Conservation (phyloP, 164 flowering plant genomes). For the Litsea cubeba region DNA sequence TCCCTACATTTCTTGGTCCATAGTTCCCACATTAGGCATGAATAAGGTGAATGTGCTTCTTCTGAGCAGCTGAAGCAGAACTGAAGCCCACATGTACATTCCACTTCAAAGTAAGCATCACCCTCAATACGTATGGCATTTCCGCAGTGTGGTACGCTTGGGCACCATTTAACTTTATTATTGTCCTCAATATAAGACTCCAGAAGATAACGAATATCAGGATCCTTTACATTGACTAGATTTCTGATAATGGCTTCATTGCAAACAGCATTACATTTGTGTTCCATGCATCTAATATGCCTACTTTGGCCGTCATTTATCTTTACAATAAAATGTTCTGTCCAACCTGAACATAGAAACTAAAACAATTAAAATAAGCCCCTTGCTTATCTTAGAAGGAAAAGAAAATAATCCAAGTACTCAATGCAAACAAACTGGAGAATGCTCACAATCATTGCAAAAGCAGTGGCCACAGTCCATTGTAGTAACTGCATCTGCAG, state of each 20-base stretch:
- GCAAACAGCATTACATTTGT: constrained; percentile 77
- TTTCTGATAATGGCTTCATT: constrained; percentile 67
- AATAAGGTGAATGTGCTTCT: constrained; percentile 91
- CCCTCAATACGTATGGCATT: constrained; percentile 85
- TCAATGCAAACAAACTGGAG: background rate
- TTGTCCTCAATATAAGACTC: constrained; percentile 91
- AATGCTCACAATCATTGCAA: constrained; percentile 38
- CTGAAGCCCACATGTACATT: constrained; percentile 78
- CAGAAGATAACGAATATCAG: constrained; percentile 60
- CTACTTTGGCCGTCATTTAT: constrained; percentile 88
- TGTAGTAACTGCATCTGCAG: constrained; percentile 35
- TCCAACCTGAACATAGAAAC: constrained; percentile 47
- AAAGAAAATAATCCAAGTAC: too few relatives aligned
- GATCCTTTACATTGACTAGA: constrained; percentile 55
- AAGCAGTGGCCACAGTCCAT: constrained; percentile 91
- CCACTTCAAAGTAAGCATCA: constrained; percentile 67
- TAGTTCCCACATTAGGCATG: constrained; percentile 88
- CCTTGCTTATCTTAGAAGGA: background rate
- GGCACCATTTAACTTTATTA: constrained; percentile 89
- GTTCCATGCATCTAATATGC: constrained; percentile 84
- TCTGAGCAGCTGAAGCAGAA: constrained; percentile 80
- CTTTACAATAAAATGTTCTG: constrained; percentile 75
- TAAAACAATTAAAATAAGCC: background rate
- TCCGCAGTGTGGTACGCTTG: constrained; percentile 93
- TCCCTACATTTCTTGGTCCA: constrained; percentile 78